These are phyloP conservation scores for Monosporozyma servazzii DNA, from an alignment of 805 yeast genomes.

Conservation along the genomic window DNA sequence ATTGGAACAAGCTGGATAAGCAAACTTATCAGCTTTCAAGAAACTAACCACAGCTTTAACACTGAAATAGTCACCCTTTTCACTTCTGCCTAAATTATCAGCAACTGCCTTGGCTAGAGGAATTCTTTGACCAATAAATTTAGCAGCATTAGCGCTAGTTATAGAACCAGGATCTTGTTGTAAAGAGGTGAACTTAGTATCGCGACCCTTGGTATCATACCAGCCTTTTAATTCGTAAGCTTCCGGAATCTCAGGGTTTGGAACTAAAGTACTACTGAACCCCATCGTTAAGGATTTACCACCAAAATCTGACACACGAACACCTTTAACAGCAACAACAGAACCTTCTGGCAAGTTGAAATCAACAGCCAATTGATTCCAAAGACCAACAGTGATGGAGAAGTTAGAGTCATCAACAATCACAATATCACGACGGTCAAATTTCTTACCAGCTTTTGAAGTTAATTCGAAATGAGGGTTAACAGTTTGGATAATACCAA, in stretches of 20 bases:
- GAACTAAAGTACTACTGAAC: constrained; percentile 61
- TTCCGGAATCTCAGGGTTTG: constrained; percentile 84
- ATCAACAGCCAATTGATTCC: constrained; percentile 82
- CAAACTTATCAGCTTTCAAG: constrained; percentile 64
- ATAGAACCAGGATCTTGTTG: constrained; percentile 41
- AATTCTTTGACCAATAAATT: constrained; percentile 47
- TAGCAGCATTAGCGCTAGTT: constrained; percentile 26
- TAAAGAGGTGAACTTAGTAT: constrained; percentile 51
- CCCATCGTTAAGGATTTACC: constrained; percentile 79
- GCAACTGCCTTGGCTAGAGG: constrained; percentile 56
- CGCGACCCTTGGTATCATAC: constrained; percentile 76
- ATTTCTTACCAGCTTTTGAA: constrained; percentile 85
- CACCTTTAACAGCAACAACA: constrained; percentile 88
- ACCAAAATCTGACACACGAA: constrained; percentile 77
- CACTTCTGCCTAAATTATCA: constrained; percentile 62
- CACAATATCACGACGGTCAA: constrained; percentile 81
- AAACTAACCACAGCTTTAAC: constrained; percentile 67
- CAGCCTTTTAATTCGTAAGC: constrained; percentile 88
- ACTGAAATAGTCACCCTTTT: constrained; percentile 69
- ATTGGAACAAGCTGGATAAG: constrained; percentile 81
- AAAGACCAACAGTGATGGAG: constrained; percentile 71
- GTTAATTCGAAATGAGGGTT: constrained; percentile 68
- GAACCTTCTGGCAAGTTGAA: constrained; percentile 67
- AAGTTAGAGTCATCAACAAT: constrained; percentile 79
- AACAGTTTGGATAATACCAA: constrained; percentile 77